phyloP scores from a whole-genome alignment of 768 basidiomycete genomes.

The Hydnomerulius pinastri region DNA sequence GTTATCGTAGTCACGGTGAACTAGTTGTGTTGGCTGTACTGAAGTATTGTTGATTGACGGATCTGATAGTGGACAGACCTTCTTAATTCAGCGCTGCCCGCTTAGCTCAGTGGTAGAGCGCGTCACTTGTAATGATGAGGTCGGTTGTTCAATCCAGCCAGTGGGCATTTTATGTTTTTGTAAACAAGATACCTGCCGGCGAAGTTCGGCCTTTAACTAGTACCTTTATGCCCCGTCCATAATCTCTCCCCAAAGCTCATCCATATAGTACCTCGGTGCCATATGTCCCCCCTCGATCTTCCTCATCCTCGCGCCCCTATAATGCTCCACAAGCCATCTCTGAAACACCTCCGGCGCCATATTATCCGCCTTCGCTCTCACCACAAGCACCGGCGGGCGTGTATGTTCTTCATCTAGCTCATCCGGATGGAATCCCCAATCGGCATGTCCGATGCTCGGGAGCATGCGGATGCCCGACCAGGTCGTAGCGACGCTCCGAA shows the following conservation, averaged over 20 bases:
- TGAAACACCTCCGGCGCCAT: not conserved
- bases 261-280: not conserved
- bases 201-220: too few species aligned
- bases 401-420: not conserved
- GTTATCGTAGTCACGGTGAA: too few species aligned
- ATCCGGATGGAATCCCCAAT: not conserved
- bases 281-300: not conserved
- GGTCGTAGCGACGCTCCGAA: not conserved
- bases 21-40: too few species aligned
- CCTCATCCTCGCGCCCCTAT: not conserved
- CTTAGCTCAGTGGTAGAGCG: constrained; percentile 50
- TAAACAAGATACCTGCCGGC: too few species aligned
- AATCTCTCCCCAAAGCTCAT: not conserved
- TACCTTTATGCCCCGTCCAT: not conserved
- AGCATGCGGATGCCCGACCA: not conserved
- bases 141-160: constrained; percentile 49
- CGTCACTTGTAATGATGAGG: constrained; percentile 47
- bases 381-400: not conserved
- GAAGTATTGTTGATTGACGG: not conserved
- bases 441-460: not conserved
- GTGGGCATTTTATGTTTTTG: constrained; percentile 30
- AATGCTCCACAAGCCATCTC: not conserved
- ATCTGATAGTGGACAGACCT: too few species aligned
- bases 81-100: too few species aligned
- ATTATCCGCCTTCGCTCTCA: not conserved